phyloP scores from a whole-genome alignment of 179 eudicot genomes.

The Monotropa hypopitys region DNA sequence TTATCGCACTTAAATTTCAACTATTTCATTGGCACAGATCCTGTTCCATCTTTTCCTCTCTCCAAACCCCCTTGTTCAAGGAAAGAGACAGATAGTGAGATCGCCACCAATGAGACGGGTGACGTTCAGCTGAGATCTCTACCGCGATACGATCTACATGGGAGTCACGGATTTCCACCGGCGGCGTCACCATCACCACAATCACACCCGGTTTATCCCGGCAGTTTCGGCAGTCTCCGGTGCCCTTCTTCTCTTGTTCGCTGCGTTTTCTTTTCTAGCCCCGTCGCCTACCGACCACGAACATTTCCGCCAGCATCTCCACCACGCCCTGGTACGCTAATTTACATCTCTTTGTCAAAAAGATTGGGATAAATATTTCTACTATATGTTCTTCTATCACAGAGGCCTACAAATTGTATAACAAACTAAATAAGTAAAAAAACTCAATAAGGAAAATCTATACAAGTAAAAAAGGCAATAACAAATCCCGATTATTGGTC shows the following conservation, averaged over 20 bases:
- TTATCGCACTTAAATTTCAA: too few species aligned
- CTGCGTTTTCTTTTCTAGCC: constrained; percentile 35
- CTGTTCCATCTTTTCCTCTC: constrained; percentile 8
- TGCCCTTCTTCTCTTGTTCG: constrained; percentile 42
- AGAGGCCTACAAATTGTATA: too few species aligned
- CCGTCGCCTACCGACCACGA: constrained; percentile 34
- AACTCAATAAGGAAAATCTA: too few species aligned
- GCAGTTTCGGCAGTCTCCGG: constrained; percentile 37
- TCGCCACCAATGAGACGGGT: not conserved
- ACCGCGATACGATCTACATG: constrained; percentile 2
- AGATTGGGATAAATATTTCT: too few species aligned
- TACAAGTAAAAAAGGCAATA: too few species aligned
- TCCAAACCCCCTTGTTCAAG: not conserved
- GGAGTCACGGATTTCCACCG: constrained; percentile 40
- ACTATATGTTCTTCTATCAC: too few species aligned
- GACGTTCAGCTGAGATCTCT: not conserved
- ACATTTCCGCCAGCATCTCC: constrained; percentile 20
- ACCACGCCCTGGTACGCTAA: not conserved
- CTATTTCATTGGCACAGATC: too few species aligned
- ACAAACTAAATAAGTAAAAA: too few species aligned
- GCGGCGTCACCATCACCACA: constrained; percentile 78
- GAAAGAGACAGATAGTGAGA: not conserved
- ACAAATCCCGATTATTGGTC: too few species aligned
- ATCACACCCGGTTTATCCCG: constrained; percentile 23
- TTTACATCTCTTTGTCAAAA: too few species aligned